Base-by-base conservation (phyloP, 306 rosid genomes). In the Dryas drummondii region DNA sequence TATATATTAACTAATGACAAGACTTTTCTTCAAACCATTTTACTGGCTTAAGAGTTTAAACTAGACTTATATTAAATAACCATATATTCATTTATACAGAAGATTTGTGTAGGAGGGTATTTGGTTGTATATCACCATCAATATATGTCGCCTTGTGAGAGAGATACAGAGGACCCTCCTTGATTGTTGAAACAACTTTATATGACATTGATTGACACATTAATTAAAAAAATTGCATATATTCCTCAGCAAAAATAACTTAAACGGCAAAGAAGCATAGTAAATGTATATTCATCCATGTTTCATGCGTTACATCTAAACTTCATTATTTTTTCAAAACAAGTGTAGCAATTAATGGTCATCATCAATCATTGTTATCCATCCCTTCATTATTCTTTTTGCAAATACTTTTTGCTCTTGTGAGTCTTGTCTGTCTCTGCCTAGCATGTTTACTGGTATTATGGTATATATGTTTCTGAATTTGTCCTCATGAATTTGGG, bases 101-200 rank as follows among this genome's bases (percentile, higher is more conserved):
- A 9, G 75, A 42, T 45, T 27, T 22, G 68, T 22, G 56, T 44
- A 55, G 4, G 37, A 58, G 26, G 68, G 76, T 46, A 58, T 72
- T 72, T 46, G 68, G 76, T 72, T 45, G 17, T 46, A 45, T 22
- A 58, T 72, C 76, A 26, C 55, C 67, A 58, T 72, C 76, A 72
- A 58, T n/a, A 22, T 26, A 8, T 72, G 57, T 72, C 37, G 46
- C 26, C 9, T 71, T n/a, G 10, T 54, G 66, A 46, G 14, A 66
- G n/a, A 46, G 67, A 57, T 12, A 12, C 44, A 22, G 76, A 72
- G 42, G 76, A 58, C 37, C 48, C 56, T 58, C 47, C 37, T 9
- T 5, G 37, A 46, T 57, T 47, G 46, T 58, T 61, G 67, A 57
- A 40, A 27, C 76, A 72, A 46, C 67, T 72, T 71, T 13, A 72